Evolutionary conservation across 2,329 filamentous ascomycete genomes (phyloP), one percentile per base, ranked within the genome.

Genomic region (Alternaria sp.): DNA sequence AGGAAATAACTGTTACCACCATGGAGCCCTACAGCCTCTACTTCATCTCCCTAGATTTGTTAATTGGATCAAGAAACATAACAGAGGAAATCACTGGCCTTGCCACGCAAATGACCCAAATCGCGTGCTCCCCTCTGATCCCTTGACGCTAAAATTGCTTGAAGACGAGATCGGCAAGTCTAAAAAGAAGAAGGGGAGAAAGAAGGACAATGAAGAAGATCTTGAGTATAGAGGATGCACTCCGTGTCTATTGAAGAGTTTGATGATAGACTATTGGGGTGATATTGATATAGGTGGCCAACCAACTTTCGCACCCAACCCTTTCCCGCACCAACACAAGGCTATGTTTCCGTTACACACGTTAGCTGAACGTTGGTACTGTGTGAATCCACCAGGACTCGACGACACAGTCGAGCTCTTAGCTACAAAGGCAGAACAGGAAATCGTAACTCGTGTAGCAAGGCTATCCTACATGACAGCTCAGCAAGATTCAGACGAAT

Each of bases 321-420:
- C 3, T 4, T 38, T 38, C 0, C 34, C 34, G 6, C 34, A 38
- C 14, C 5, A 9, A n/a, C 34, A n/a, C 34, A 8, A 5, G 3
- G 14, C 12, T 38, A 16, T 38, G 0, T 7, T n/a, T 7, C 12
- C 3, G 34, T 38, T 38, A n/a, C 34, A 38, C 1, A 38, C 6
- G 0, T n/a, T 38, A 2, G 14, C 34, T 38, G 14, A n/a, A n/a
- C 34, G 34, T 7, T 38, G 16, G 34, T 38, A n/a, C 14, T 38
- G 34, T 38, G 6, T 9, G 5, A 9, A n/a, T n/a, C 34, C 34
- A n/a, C 34, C 28, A 11, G 28, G 28, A n/a, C 34, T 9, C 16
- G 0, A 7, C 3, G 14, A 9, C 1, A n/a, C 5, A 4, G 1
- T n/a, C 34, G 16, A 18, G 34, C 16, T 4, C 16, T 5, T 30